Evolutionary conservation across 805 yeast genomes (phyloP), one percentile per base, ranked within the genome.

Genomic region (Candida vartiovaarae): DNA sequence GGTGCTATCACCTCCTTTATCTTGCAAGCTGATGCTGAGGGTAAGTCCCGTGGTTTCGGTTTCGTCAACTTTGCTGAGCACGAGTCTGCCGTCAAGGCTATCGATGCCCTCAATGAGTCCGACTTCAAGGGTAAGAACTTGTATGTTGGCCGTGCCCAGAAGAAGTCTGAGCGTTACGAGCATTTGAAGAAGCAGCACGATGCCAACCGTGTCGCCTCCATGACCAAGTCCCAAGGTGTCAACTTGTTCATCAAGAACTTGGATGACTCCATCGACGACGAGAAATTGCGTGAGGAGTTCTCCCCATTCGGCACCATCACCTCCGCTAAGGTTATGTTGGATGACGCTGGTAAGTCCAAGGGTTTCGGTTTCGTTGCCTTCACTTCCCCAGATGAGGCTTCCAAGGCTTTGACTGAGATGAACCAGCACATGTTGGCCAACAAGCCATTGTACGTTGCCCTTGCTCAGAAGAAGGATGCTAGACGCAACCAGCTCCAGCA

Each of bases 361-460:
- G 98, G 98, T 56, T 93, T 93, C 67, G 99, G 99, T 63, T 93
- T 93, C 66, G 99, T 93, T 58, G 89, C 99, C 74, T 93, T 83
- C 84, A 81, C 96, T 45, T 70, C 93, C 53, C 96, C 98, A 63
- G 99, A 93, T 70, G 99, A 93, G 80, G 99, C 99, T 57, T 86
- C 96, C 61, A 89, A 88, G 74, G 99, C 99, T 54, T 88, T 91
- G 67, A 78, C 91, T 59, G 99, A 91, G 76, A 90, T 91, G 96
- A 89, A 91, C 80, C 96, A 89, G 74, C 85, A 89, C 67, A 84
- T 91, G 83, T 80, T 93, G 59, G 82, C 80, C 58, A 88, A 90
- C 66, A 93, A 93, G 79, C 99, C 98, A 61, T 77, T 93, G 65
- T 93, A 91, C 68, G 99, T 93, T 71, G 96, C 97, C 49, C 81